A percentile compares a stretch with the other conserved stretches of the same genome.
phyloP scores from a whole-genome alignment of 305 asterid genomes.

The Solanum chacoense region DNA sequence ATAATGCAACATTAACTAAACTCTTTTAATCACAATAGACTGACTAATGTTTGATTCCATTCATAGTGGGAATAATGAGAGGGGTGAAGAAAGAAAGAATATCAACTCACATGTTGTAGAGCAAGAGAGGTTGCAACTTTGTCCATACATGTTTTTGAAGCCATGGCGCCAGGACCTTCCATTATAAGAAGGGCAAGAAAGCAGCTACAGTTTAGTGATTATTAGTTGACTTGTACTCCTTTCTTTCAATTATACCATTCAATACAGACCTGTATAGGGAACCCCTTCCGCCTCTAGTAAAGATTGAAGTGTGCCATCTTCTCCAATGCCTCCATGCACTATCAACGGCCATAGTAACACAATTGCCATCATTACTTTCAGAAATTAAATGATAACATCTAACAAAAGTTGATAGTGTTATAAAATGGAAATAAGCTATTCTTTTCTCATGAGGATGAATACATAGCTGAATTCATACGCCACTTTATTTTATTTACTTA shows the following conservation, averaged over 20 bases:
- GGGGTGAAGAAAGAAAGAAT: slow-evolving; percentile 9
- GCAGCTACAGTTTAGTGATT: slow-evolving; percentile 6
- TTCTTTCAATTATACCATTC: background rate
- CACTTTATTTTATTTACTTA: background rate
- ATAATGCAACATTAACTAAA: background rate
- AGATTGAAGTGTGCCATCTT: slow-evolving; percentile 86
- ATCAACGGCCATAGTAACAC: slow-evolving; percentile 12
- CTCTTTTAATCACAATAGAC: background rate
- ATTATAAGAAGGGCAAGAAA: slow-evolving; percentile 12
- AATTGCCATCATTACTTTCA: background rate
- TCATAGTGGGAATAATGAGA: background rate
- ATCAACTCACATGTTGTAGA: slow-evolving; percentile 63
- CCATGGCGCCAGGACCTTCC: slow-evolving; percentile 65
- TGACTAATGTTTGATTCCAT: background rate
- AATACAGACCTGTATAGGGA: slow-evolving; percentile 48
- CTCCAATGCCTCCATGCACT: slow-evolving; percentile 97
- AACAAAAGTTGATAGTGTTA: background rate
- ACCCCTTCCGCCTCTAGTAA: slow-evolving; percentile 65
- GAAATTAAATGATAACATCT: background rate
- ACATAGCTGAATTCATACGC: background rate
- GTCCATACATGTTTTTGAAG: slow-evolving; percentile 85
- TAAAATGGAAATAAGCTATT: background rate
- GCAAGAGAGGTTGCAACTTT: slow-evolving; percentile 78
- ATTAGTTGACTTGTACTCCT: background rate
- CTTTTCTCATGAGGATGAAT: background rate